Conservation (phyloP, 257 asterid genomes). For the Solanum clarkiae region DNA sequence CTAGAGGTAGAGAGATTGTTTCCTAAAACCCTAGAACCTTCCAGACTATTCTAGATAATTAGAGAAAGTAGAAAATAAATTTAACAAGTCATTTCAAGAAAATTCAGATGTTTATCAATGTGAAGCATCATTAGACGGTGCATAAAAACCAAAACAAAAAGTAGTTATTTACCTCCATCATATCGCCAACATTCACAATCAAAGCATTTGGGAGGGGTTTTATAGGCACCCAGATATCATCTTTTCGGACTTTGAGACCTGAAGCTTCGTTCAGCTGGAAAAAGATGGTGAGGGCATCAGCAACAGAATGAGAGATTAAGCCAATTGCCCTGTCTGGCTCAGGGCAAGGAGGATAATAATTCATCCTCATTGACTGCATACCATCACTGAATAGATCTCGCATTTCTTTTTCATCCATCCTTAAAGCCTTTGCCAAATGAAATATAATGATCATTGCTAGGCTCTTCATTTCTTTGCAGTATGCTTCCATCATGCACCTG, state of each 20-base stretch:
- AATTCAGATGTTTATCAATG: too few relatives aligned
- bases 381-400: conserved; percentile 18
- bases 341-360: conserved; percentile 49
- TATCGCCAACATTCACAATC: conserved; percentile 39
- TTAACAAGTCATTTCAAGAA: too few relatives aligned
- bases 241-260: conserved; percentile 37
- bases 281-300: conserved; percentile 42
- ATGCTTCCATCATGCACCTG: conserved; percentile 23
- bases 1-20: too few relatives aligned
- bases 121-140: too few relatives aligned
- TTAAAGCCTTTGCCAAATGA: conserved; percentile 28
- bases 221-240: conserved; percentile 25
- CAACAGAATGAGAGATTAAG: conserved; percentile 40
- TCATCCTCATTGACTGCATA: conserved; percentile 36
- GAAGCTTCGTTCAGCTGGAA: conserved; percentile 35
- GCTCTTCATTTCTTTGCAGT: conserved; percentile 19
- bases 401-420: conserved; percentile 28
- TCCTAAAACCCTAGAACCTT: too few relatives aligned
- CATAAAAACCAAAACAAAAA: not conserved
- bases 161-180: conserved; percentile 42
- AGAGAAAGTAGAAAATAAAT: too few relatives aligned
- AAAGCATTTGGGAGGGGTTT: conserved; percentile 35
- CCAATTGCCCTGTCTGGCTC: conserved; percentile 37
- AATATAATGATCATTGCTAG: conserved; percentile 14
- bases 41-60: too few relatives aligned